Evolutionary conservation across 176 grass and related monocot genomes (phyloP).

Genomic region (Cymbopogon citratus): DNA sequence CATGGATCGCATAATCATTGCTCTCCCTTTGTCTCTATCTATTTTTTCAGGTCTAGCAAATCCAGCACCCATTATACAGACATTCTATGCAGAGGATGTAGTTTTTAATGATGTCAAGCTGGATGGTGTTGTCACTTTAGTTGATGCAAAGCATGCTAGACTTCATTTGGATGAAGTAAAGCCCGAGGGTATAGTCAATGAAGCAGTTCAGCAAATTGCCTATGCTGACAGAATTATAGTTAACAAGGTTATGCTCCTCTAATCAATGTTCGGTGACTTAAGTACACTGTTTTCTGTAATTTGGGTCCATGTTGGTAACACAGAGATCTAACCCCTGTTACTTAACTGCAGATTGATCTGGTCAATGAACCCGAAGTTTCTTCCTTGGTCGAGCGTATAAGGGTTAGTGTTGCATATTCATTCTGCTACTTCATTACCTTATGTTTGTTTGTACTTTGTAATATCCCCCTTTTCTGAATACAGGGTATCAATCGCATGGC

Average conservation of each 20-base stretch:
- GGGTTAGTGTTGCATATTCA: conserved; percentile 29
- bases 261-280: background rate
- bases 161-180: conserved; percentile 91
- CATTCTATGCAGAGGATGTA: conserved; percentile 87
- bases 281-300: background rate
- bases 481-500: conserved; percentile 95
- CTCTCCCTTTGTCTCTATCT: background rate
- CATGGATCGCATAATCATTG: conserved; percentile 10
- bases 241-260: conserved; percentile 66
- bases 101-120: conserved; percentile 96
- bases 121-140: conserved; percentile 97
- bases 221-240: conserved; percentile 98
- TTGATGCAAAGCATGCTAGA: conserved; percentile 87
- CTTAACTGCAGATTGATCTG: conserved; percentile 77
- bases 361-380: conserved; percentile 71
- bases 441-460: conserved; percentile 24
- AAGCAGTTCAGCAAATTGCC: conserved; percentile 93
- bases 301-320: background rate
- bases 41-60: conserved; percentile 73
- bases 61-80: conserved; percentile 94
- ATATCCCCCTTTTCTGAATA: conserved; percentile 29
- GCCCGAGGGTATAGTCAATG: conserved; percentile 91
- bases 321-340: conserved; percentile 20
- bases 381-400: conserved; percentile 84
- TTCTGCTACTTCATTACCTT: background rate